These are phyloP conservation scores for Trifolium subterraneum DNA, from an alignment of 306 rosid genomes.

Conservation along the genomic window DNA sequence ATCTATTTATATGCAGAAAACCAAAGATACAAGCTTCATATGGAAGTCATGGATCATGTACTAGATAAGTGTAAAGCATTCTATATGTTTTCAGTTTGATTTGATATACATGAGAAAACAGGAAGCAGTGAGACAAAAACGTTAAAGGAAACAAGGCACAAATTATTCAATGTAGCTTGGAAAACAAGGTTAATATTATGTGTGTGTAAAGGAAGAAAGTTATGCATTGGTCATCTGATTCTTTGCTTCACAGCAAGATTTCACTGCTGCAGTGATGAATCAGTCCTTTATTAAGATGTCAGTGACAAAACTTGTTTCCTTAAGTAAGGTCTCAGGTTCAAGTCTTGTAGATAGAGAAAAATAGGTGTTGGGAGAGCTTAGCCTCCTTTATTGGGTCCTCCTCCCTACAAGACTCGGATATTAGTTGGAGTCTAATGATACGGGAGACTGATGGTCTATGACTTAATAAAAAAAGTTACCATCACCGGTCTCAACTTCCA, in stretches of 20 bases:
- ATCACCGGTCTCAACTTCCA: slow-evolving; percentile 20
- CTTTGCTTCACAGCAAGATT: background rate
- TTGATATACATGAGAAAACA: slow-evolving; percentile 29
- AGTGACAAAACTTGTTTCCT: background rate
- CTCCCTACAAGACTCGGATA: background rate
- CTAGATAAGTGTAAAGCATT: slow-evolving; percentile 12
- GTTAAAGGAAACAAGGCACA: slow-evolving; percentile 26
- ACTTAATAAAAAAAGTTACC: background rate
- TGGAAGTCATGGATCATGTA: background rate
- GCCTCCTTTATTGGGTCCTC: background rate
- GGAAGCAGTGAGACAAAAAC: slow-evolving; percentile 13
- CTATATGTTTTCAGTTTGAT: slow-evolving; percentile 16
- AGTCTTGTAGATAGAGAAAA: background rate
- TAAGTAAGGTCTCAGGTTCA: background rate
- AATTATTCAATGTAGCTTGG: background rate
- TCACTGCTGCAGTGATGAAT: background rate
- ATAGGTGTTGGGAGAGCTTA: background rate
- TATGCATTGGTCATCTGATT: slow-evolving; percentile 24
- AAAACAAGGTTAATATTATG: slow-evolving; percentile 30
- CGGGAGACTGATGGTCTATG: background rate
- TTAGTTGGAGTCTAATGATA: background rate
- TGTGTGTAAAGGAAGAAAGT: background rate
- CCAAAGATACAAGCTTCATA: slow-evolving; percentile 24
- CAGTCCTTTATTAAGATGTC: background rate
- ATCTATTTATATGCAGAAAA: background rate